phyloP scores from a whole-genome alignment of 2,329 filamentous ascomycete genomes.

The Didymella pomorum region DNA sequence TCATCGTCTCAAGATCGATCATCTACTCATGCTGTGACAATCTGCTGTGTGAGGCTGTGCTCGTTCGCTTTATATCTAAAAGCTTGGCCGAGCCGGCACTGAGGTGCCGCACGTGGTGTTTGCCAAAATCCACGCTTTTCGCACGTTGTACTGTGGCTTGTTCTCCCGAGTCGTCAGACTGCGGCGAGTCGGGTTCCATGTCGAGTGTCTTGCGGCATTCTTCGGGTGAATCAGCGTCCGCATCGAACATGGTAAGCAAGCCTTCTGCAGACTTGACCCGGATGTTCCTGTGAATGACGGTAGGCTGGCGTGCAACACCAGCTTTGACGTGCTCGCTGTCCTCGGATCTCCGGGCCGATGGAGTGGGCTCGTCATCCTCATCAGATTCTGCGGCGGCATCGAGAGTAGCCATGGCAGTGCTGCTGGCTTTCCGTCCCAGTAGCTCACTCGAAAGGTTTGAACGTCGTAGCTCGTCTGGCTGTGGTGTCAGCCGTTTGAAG shows the following conservation, averaged over 20 bases:
- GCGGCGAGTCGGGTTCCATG: slow-evolving; percentile 43
- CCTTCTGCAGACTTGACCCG: slow-evolving; percentile 70
- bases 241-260: slow-evolving; percentile 62
- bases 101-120: slow-evolving; percentile 72
- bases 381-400: slow-evolving; percentile 54
- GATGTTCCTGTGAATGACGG: slow-evolving; percentile 68
- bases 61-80: slow-evolving; percentile 65
- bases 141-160: slow-evolving; percentile 65
- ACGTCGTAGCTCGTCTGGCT: slow-evolving; percentile 54
- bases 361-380: slow-evolving; percentile 32
- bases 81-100: slow-evolving; percentile 81
- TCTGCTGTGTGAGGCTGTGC: slow-evolving; percentile 38
- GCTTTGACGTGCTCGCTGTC: slow-evolving; percentile 59
- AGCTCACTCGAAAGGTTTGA: slow-evolving; percentile 38
- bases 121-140: slow-evolving; percentile 73
- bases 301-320: slow-evolving; percentile 65
- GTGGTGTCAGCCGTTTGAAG: slow-evolving; percentile 64
- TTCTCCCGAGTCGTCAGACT: slow-evolving; percentile 37
- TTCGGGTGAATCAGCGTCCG: slow-evolving; percentile 37
- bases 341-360: slow-evolving; percentile 32
- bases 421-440: slow-evolving; percentile 51
- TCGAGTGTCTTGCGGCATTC: slow-evolving; percentile 45
- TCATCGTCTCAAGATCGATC: slow-evolving; percentile 26
- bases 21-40: slow-evolving; percentile 34
- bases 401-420: slow-evolving; percentile 54